Evolutionary conservation across 2,329 filamentous ascomycete genomes (phyloP).

Genomic region (Exophiala oligosperma): DNA sequence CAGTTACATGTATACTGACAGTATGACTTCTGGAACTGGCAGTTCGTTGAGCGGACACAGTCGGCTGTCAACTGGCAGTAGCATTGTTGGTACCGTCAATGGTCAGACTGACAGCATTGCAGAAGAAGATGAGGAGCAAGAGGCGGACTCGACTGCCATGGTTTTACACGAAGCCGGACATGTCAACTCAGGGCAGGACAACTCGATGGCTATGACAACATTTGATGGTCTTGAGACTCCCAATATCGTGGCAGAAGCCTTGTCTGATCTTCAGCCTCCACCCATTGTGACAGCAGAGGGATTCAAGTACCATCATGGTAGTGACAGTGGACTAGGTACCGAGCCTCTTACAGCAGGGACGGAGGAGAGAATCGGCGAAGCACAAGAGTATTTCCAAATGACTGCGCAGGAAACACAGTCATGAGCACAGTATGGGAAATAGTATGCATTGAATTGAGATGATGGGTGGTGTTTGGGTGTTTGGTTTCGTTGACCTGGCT

Average conservation of each 20-base stretch:
- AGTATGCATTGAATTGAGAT: too few species aligned
- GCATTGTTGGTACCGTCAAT: conserved; percentile 37
- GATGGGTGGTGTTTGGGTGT: too few species aligned
- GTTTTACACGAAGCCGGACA: conserved; percentile 16
- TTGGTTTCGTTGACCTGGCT: too few species aligned
- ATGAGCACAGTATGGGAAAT: conserved; percentile 3
- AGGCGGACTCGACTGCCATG: conserved; percentile 19
- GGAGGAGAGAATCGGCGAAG: conserved; percentile 17
- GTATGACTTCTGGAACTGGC: conserved; percentile 40
- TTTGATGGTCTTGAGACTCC: conserved; percentile 18
- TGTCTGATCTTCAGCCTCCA: conserved; percentile 23
- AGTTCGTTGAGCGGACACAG: conserved; percentile 41
- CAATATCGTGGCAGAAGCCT: conserved; percentile 5
- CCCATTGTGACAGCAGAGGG: conserved; percentile 19
- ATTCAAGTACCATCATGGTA: conserved; percentile 26
- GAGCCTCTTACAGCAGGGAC: conserved; percentile 30
- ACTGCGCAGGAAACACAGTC: conserved; percentile 20
- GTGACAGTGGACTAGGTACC: conserved; percentile 35
- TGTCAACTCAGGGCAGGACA: conserved; percentile 12
- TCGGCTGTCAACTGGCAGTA: conserved; percentile 37
- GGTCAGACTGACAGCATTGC: conserved; percentile 32
- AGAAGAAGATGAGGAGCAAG: conserved; percentile 34
- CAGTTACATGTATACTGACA: conserved; percentile 40
- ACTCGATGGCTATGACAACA: conserved; percentile 14
- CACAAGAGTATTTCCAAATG: conserved; percentile 26